Conservation (phyloP, 2,329 filamentous ascomycete species). For the Ophiostoma quercus region DNA sequence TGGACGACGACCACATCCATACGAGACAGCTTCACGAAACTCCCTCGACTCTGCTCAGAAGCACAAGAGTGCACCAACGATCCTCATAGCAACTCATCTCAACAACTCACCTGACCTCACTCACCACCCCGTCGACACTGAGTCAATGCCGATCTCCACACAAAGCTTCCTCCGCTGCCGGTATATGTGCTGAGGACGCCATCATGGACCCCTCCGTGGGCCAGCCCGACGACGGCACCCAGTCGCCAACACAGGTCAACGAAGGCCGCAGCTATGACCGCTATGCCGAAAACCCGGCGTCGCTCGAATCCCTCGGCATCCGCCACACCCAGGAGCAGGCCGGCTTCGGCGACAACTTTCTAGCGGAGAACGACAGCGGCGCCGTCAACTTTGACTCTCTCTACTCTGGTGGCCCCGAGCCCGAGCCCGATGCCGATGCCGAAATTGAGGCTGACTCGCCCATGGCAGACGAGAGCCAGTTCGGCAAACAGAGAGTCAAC, state of each 20-base stretch:
- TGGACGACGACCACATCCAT: background rate
- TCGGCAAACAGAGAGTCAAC: background rate
- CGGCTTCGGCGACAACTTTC: conserved; percentile 29
- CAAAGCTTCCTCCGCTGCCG: background rate
- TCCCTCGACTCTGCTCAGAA: background rate
- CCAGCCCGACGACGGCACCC: conserved; percentile 35
- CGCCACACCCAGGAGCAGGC: conserved; percentile 19
- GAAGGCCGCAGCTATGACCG: conserved; percentile 52
- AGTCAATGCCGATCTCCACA: conserved; percentile 15
- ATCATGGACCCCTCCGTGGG: conserved; percentile 21
- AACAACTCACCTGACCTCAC: background rate
- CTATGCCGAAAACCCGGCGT: conserved; percentile 31
- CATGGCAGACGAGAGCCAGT: conserved; percentile 8
- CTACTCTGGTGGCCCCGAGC: conserved; percentile 37
- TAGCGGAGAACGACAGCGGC: conserved; percentile 44
- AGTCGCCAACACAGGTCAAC: conserved; percentile 54
- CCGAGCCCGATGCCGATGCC: conserved; percentile 22
- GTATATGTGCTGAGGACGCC: background rate
- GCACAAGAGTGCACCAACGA: background rate
- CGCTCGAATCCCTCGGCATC: conserved; percentile 22
- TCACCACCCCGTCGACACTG: background rate
- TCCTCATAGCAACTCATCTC: background rate
- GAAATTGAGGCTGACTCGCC: conserved; percentile 29
- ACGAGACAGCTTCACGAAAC: background rate
- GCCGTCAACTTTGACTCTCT: conserved; percentile 44